Conservation (phyloP, 2,329 filamentous ascomycete genomes). For the Balansia obtecta region DNA sequence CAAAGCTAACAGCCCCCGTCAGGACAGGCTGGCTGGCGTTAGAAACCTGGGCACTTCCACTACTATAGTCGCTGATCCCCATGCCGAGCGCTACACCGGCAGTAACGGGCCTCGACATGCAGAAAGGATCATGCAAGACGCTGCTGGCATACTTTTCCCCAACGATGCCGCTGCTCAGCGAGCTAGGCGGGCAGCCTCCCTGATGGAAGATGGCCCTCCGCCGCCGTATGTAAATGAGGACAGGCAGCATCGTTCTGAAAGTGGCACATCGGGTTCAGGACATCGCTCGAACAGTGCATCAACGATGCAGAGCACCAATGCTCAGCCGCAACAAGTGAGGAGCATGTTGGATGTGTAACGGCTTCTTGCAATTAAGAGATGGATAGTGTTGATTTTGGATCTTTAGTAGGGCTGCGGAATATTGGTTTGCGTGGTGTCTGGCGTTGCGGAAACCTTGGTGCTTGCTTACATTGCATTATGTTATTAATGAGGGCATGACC, state of each 20-base stretch:
- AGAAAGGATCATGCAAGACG: conserved; percentile 31
- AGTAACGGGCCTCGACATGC: conserved; percentile 31
- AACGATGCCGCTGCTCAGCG: conserved; percentile 17
- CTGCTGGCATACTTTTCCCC: conserved; percentile 37
- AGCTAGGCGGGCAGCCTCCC: conserved; percentile 24
- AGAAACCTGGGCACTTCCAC: neutral
- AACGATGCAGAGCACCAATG: conserved; percentile 32
- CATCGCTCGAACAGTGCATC: conserved; percentile 32
- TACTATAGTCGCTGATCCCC: neutral
- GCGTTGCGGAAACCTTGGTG: neutral
- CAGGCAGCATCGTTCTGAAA: conserved; percentile 13
- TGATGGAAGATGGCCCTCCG: conserved; percentile 32
- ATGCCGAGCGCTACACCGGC: conserved; percentile 22
- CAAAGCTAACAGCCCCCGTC: conserved; percentile 16
- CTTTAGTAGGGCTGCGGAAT: neutral
- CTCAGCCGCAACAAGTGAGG: conserved; percentile 39
- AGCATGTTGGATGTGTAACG: conserved; percentile 45
- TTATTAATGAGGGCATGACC: neutral
- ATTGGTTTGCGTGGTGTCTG: neutral
- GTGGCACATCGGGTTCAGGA: conserved; percentile 15
- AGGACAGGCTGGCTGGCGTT: conserved; percentile 19
- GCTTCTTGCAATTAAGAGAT: neutral
- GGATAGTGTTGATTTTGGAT: neutral
- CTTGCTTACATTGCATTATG: neutral
- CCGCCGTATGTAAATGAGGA: conserved; percentile 24